Evolutionary conservation across 306 rosid genomes (phyloP), one percentile per base, ranked within the genome.

Genomic region (Begonia fuchsioides): DNA sequence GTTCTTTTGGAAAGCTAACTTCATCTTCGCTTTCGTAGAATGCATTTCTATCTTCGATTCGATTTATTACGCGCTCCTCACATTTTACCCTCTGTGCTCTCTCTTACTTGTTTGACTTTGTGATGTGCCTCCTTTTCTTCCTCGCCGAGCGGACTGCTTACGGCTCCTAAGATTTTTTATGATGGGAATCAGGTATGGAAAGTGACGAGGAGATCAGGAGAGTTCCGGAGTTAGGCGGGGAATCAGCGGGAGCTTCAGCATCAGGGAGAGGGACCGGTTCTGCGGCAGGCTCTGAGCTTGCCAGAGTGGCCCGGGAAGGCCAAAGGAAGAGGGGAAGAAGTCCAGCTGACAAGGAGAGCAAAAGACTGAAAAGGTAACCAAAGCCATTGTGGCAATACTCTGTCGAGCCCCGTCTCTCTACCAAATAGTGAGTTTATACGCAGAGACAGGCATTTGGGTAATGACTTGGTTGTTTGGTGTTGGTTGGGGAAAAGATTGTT

Each of bases 121-220:
- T 26, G 8, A 26, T 26, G 7, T 26, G 35, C 35, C 8, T 26
- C 8, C 8, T 26, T 26, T 26, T 26, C 35, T 26, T 4, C 35
- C 35, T 20, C 32, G 32, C 32, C 5, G 1, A 20, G 32, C 32
- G 32, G 32, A 6, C 32, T 20, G 32, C 2, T 20, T 20, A 20
- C 32, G 32, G 3, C 32, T 20, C 35, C 4, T 26, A 26, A 4
- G 35, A 26, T 3, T 26, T 26, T 26, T 4, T 3, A 2, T 20
- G 1, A 41, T 26, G 1, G 5, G 35, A 8, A 26, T 26, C 35
- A 92, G 98, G 87, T 60, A 68, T 65, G 57, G 98, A 86, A 63
- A 92, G 98, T 54, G 98, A 92, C 13, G 98, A 92, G 63, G 98
- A 92, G 83, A 73, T 92, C 75, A 65, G 96, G 57, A 77, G 96